These are phyloP conservation scores for Xylariaceae sp. DNA, from an alignment of 2,329 filamentous ascomycete genomes.

Conservation along the genomic window DNA sequence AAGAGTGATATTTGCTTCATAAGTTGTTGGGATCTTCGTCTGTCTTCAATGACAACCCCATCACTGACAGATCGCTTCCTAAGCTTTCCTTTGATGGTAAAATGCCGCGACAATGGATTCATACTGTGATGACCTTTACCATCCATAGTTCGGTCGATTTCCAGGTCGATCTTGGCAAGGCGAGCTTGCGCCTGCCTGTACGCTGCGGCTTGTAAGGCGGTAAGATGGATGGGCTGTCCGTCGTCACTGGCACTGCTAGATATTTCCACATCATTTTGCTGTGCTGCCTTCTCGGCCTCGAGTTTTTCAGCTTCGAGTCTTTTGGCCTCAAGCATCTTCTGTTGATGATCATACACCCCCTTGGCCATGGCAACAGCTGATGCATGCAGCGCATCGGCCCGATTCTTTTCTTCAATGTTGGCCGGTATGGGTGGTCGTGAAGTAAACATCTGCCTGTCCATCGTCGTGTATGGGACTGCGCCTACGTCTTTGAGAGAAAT, in stretches of 20 bases:
- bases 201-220: constrained; percentile 76
- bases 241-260: constrained; percentile 32
- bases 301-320: constrained; percentile 44
- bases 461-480: constrained; percentile 60
- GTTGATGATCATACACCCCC: constrained; percentile 71
- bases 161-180: constrained; percentile 71
- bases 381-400: constrained; percentile 67
- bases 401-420: constrained; percentile 68
- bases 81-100: constrained; percentile 49
- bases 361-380: constrained; percentile 87
- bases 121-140: constrained; percentile 72
- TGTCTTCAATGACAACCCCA: constrained; percentile 56
- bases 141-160: constrained; percentile 55
- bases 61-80: constrained; percentile 64
- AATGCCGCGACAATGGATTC: constrained; percentile 36
- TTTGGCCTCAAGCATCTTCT: constrained; percentile 52
- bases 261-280: constrained; percentile 31
- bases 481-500: constrained; percentile 54
- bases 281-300: constrained; percentile 30
- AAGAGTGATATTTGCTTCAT: constrained; percentile 75
- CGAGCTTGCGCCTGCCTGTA: constrained; percentile 81
- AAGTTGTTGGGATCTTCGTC: constrained; percentile 64
- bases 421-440: constrained; percentile 64
- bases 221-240: constrained; percentile 47
- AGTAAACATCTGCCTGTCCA: constrained; percentile 71